A percentile compares a stretch with the other conserved stretches of the same genome.
Evolutionary conservation across 2,329 filamentous ascomycete genomes (phyloP).

Genomic region (Xylariomycetidae sp.): DNA sequence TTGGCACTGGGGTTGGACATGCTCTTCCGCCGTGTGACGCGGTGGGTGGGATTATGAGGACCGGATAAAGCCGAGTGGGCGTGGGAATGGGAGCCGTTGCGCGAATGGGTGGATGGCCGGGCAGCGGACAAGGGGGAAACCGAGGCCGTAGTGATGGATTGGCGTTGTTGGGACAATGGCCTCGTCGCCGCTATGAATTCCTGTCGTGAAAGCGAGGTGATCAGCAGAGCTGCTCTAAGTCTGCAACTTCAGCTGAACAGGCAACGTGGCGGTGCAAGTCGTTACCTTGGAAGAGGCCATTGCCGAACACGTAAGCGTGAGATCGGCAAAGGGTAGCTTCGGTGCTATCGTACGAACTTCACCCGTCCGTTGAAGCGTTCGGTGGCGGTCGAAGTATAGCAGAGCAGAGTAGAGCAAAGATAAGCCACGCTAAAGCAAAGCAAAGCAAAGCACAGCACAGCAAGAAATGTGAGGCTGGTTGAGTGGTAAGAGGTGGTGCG

Average conservation of each 20-base stretch:
- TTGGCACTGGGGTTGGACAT: constrained; percentile 71
- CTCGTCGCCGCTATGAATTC: constrained; percentile 61
- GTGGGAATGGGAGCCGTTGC: constrained; percentile 73
- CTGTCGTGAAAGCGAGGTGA: constrained; percentile 34
- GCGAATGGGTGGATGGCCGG: constrained; percentile 57
- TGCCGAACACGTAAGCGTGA: constrained; percentile 31
- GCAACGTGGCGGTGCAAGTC: constrained; percentile 15
- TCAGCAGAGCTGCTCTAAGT: constrained; percentile 31
- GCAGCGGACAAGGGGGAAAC: constrained; percentile 50
- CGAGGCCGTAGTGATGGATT: constrained; percentile 51
- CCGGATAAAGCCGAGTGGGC: constrained; percentile 75
- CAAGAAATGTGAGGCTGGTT: constrained; percentile 18
- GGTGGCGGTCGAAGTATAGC: constrained; percentile 1
- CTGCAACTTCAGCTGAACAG: constrained; percentile 16
- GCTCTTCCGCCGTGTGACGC: constrained; percentile 89
- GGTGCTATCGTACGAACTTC: constrained; percentile 7
- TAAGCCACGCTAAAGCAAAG: constrained; percentile 13
- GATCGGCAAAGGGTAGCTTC: constrained; percentile 18
- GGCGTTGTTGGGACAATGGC: constrained; percentile 59
- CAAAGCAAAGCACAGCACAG: constrained; percentile 18
- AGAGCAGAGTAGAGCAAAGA: constrained; percentile 2
- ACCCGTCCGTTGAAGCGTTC: constrained; percentile 4
- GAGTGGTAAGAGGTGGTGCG: constrained; percentile 15
- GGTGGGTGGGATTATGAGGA: constrained; percentile 73
- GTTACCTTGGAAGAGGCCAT: constrained; percentile 60